Evolutionary conservation across 345 rosid species (phyloP), one percentile per base, ranked within the genome.

Genomic region (Geranium brycei): DNA sequence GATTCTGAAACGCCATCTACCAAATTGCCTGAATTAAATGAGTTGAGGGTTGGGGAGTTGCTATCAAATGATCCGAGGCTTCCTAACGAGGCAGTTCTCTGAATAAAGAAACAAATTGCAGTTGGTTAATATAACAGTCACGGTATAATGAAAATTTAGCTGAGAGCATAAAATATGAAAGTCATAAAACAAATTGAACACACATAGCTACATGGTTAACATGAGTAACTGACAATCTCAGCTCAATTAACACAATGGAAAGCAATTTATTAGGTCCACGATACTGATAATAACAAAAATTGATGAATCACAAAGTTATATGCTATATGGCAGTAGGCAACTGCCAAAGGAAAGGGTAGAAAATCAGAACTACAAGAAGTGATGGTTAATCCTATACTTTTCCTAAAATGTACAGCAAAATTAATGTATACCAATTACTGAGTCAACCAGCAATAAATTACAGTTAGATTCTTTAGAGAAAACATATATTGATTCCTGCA

Each of bases 71-170:
- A 83, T 66, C 81, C 84, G 64, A 63, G 66, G 78, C 95, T 87
- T 76, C 84, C 91, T n/a, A 70, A 75, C 65, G 99, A 90, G 56
- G 78, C 65, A 57, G 86, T 77, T 83, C 91, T 85, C 97, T 93
- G 85, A 60, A 68, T 31, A 60, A 63, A 74, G 63, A 32, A 77
- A 76, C 15, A 59, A 64, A 18, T 53, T 68, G 60, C 63, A 56
- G 59, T 68, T 70, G 81, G 67, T 65, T 35, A 19, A 60, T 64
- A 23, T 60, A 62, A 62, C 66, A 68, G 7, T 7, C 19, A 35
- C 28, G 8, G 0, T 60, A 51, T 13, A 59, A 70, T 60, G 31
- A 47, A 47, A 47, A 47, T 11, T 6, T 47, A 6, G 53, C 15
- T 47, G 11, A 10, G 11, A 47, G 53, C 53, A 47, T 35, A 35